Conservation (phyloP, 148 eudicot species). For the Nyssa sinensis region DNA sequence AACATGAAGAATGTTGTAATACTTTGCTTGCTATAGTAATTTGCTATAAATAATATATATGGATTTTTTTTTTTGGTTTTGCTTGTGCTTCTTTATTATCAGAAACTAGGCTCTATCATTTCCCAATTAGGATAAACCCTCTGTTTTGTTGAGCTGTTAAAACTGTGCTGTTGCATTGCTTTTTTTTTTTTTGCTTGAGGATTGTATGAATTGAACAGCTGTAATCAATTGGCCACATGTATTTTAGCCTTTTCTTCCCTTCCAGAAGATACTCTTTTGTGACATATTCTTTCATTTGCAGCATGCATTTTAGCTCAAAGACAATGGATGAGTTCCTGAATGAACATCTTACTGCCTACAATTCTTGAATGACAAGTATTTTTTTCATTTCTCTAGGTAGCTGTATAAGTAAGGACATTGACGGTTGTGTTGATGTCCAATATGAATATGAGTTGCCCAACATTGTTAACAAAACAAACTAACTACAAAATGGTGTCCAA, state of each 20-base stretch:
- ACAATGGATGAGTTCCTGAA: background rate
- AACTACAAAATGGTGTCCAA: background rate
- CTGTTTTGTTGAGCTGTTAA: background rate
- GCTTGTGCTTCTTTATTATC: background rate
- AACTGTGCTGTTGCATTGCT: background rate
- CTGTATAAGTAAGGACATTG: background rate
- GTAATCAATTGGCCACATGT: background rate
- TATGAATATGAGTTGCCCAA: background rate
- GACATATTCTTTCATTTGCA: constrained; percentile 2
- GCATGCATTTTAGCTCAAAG: background rate
- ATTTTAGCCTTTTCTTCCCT: background rate
- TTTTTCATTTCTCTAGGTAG: background rate
- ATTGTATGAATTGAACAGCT: background rate
- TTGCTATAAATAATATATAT: constrained; percentile 2
- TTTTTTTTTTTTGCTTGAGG: background rate
- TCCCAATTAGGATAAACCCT: background rate
- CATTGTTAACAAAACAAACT: background rate
- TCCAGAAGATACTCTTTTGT: background rate
- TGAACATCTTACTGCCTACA: background rate
- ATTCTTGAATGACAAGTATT: background rate
- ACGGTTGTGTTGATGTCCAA: background rate
- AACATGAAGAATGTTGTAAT: constrained; percentile 1
- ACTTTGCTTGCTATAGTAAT: background rate
- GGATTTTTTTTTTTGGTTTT: background rate
- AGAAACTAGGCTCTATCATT: background rate